Evolutionary conservation across 1,284 basidiomycete species (phyloP).

Genomic region (Moniliophthora roreri): DNA sequence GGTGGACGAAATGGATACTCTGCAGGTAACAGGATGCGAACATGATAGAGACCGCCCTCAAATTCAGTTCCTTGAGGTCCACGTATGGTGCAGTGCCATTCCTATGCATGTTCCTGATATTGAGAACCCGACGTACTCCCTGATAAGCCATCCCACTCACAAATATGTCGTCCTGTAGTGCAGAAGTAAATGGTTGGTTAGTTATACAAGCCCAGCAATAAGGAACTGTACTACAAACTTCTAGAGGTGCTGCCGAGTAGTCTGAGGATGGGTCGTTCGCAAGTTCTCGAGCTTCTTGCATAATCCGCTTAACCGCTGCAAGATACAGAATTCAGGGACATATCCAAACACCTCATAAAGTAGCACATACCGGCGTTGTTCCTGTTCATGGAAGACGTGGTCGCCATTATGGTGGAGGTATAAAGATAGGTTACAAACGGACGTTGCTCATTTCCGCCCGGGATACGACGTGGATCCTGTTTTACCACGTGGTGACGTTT

Average conservation of each 20-base stretch:
- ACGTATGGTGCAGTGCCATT: slow-evolving; percentile 97
- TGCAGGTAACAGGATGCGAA: slow-evolving; percentile 87
- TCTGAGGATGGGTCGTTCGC: slow-evolving; percentile 79
- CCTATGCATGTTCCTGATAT: slow-evolving; percentile 49
- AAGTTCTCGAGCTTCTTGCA: slow-evolving; percentile 93
- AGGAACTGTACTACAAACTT: slow-evolving; percentile 50
- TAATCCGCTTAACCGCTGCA: slow-evolving; percentile 89
- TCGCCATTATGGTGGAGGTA: slow-evolving; percentile 26
- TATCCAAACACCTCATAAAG: not conserved
- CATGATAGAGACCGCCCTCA: slow-evolving; percentile 90
- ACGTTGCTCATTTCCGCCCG: not conserved
- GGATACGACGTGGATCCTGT: no score
- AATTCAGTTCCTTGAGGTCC: slow-evolving; percentile 88
- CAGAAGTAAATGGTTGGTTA: slow-evolving; percentile 16
- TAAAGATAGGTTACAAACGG: not conserved
- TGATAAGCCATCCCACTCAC: no score
- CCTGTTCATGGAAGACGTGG: slow-evolving; percentile 66
- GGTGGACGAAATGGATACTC: slow-evolving; percentile 96
- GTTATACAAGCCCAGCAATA: slow-evolving; percentile 8
- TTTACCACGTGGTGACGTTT: no score
- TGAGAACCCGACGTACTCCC: no score
- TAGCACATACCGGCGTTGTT: slow-evolving; percentile 71
- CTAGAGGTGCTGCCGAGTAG: slow-evolving; percentile 84
- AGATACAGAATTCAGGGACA: slow-evolving; percentile 2
- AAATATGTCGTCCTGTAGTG: slow-evolving; percentile 74